Evolutionary conservation across 2,329 filamentous ascomycete genomes (phyloP).

Genomic region (Leptodontidium sp.): DNA sequence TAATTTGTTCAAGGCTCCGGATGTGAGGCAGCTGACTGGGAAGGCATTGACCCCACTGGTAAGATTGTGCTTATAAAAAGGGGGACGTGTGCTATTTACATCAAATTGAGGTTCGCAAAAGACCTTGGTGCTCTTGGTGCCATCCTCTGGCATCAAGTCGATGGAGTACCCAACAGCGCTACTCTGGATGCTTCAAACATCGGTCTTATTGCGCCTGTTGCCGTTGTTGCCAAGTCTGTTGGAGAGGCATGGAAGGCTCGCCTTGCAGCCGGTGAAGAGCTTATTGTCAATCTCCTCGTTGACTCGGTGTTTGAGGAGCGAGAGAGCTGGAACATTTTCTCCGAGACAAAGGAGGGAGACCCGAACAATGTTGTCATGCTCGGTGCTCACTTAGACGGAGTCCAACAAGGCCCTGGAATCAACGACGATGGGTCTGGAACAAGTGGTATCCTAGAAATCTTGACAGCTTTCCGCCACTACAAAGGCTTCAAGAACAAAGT

Average conservation of each 20-base stretch:
- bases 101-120: constrained; percentile 63
- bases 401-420: constrained; percentile 67
- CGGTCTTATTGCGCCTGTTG: constrained; percentile 9
- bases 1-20: not conserved
- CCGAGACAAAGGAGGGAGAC: constrained; percentile 65
- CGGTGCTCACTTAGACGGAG: constrained; percentile 68
- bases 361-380: constrained; percentile 65
- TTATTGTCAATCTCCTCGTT: constrained; percentile 16
- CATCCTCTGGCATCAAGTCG: constrained; percentile 47
- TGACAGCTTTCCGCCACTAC: constrained; percentile 56
- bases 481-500: constrained; percentile 62
- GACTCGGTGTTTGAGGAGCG: constrained; percentile 21
- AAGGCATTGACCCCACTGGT: constrained; percentile 42
- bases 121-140: constrained; percentile 62
- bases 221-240: not conserved
- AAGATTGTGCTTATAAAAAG: constrained; percentile 63
- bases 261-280: constrained; percentile 11
- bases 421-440: constrained; percentile 72
- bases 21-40: constrained; percentile 12
- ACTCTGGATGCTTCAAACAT: constrained; percentile 25
- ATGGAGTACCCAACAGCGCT: constrained; percentile 18
- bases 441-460: constrained; percentile 64
- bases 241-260: constrained; percentile 18
- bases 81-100: constrained; percentile 61
- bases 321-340: constrained; percentile 43